Evolutionary conservation across 805 yeast species (phyloP), one percentile per base, ranked within the genome.

Genomic region (Pichia phayaonensis): DNA sequence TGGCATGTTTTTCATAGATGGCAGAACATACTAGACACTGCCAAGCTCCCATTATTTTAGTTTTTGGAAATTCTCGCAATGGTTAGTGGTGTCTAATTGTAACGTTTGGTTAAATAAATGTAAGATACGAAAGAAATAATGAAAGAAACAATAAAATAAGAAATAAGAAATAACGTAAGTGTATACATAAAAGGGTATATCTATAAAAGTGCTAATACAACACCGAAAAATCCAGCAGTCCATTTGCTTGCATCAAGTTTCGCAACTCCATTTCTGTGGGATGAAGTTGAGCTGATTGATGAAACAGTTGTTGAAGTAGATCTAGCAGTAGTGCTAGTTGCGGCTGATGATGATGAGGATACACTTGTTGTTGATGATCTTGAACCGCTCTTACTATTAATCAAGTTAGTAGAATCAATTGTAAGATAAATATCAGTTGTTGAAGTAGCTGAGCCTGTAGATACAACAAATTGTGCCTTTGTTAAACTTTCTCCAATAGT

Each of bases 161-260:
- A 42, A 38, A 45, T 24, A 40, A 40, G n/a, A n/a, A n/a, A n/a
- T n/a, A n/a, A n/a, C n/a, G n/a, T n/a, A n/a, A 45, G 42, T 36
- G 24, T 12, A 8, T 21, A 39, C 56, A 21, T 57, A 49, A n/a
- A n/a, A n/a, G n/a, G n/a, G 49, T 56, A 63, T 38, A 55, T 12
- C 61, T 65, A 58, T 64, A 80, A 36, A 48, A 72, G 49, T 66
- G 74, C 64, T 59, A 75, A 44, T 58, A 76, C 49, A 65, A 75
- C 38, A 58, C 69, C 52, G 4, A 63, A 62, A 16, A 70, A 40
- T 1, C 64, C 51, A 20, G 71, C 69, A 18, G 69, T 61, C 46
- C 65, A 59, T 31, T 38, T 21, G n/a, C 52, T 51, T 20, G 48
- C 51, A 10, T 59, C 53, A 39, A 51, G 40, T 45, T 52, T 42